A percentile compares a stretch with the other conserved stretches of the same genome.
phyloP scores from a whole-genome alignment of 1,284 basidiomycete genomes.

The Fomitiporia mediterranea region DNA sequence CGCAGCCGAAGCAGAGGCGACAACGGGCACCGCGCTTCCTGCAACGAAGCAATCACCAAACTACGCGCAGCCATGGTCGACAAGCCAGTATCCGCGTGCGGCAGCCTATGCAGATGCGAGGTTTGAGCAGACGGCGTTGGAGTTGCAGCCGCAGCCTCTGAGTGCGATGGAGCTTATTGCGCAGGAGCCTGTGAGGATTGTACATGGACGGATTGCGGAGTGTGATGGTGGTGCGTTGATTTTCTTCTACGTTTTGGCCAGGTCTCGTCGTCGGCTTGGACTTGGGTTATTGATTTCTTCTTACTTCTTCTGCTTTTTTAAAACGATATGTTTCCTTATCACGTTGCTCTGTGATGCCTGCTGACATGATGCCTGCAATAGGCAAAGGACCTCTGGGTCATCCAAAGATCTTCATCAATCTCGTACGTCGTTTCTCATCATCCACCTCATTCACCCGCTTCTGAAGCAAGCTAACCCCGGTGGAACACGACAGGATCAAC shows the following conservation, averaged over 20 bases:
- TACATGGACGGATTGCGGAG: conserved; percentile 76
- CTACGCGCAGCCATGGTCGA: conserved; percentile 36
- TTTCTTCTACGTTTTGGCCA: conserved; percentile 1
- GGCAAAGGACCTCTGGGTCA: conserved; percentile 96
- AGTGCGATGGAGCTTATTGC: conserved; percentile 89
- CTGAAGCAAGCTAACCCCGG: conserved; percentile 17
- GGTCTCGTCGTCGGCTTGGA: background rate
- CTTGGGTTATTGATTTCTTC: background rate
- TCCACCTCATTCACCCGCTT: conserved; percentile 13
- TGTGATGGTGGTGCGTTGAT: conserved; percentile 86
- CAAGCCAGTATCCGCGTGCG: conserved; percentile 30
- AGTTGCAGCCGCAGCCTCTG: conserved; percentile 84
- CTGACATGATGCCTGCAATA: conserved; percentile 31
- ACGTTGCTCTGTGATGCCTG: background rate
- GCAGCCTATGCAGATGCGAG: conserved; percentile 55
- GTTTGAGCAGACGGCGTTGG: conserved; percentile 88
- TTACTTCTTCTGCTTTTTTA: background rate
- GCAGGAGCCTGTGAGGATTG: conserved; percentile 80
- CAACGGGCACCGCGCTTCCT: conserved; percentile 24
- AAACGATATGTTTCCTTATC: background rate
- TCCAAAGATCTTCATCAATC: conserved; percentile 94
- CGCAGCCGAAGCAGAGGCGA: conserved; percentile 24
- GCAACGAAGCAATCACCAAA: conserved; percentile 36
- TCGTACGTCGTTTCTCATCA: conserved; percentile 48
- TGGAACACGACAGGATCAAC: conserved; percentile 57